Base-by-base conservation (phyloP, 106 monocot genomes). In the Apostasia ramifera region DNA sequence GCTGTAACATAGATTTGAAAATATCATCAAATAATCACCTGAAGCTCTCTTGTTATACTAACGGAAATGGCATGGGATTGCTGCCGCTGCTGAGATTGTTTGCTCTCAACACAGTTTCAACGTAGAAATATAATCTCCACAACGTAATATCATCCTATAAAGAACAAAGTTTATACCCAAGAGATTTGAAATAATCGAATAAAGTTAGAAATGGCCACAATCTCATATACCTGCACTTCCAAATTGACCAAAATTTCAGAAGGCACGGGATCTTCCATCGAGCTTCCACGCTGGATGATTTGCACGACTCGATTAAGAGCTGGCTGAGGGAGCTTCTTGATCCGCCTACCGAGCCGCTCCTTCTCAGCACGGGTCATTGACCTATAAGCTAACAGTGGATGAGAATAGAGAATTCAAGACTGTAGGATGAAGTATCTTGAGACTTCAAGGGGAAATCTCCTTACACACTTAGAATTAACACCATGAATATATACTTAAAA, bases 281-380 rank as follows among this genome's bases (percentile, higher is more conserved):
- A 42, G 12, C 77, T 77, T 48, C 51, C 65, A 5, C 6, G 11
- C 52, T 68, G 55, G 42, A 78, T 38, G 53, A 87, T 83, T 57
- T 80, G 71, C 12, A 72, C 70, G 12, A 80, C 76, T 48, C 83
- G 74, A 69, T 78, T 68, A 64, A 77, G 37, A 8, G 87, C 67
- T 54, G 77, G 74, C 53, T 64, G 67, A 44, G 87, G 87, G 39
- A 87, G 83, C 71, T 83, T 80, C 61, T 71, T 76, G 5, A 87
- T 80, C 56, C 47, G 52, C 40, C 65, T 67, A 13, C 83, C 80
- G 56, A 87, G 87, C 44, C 44, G 77, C 40, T 77, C 73, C 74
- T 83, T 87, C 78, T 87, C 87, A 47, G 69, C 76, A 55, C 2
- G 1, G 59, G 68, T 80, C 84, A 84, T 84, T 40, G 64, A 70